These are phyloP conservation scores for Xylariaceae sp. DNA, from an alignment of 2,329 filamentous ascomycete genomes.

Conservation along the genomic window DNA sequence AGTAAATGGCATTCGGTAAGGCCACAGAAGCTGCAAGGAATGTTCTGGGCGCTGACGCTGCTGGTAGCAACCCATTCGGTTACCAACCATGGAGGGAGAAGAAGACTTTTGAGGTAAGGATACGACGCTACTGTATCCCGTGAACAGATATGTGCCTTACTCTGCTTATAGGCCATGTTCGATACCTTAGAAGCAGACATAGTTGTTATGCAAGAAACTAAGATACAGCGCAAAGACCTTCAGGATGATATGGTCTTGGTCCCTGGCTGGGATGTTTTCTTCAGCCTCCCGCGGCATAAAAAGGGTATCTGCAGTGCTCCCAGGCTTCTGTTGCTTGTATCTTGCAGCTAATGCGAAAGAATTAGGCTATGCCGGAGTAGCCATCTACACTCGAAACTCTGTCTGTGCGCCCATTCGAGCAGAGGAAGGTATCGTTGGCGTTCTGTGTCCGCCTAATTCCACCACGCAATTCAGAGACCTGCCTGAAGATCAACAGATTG, in stretches of 20 bases:
- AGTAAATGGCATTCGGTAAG: conserved; percentile 84
- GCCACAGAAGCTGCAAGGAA: conserved; percentile 4
- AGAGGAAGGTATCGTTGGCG: conserved; percentile 91
- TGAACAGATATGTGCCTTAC: not conserved
- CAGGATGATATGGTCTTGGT: conserved; percentile 95
- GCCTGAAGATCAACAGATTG: conserved; percentile 76
- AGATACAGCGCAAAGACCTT: conserved; percentile 93
- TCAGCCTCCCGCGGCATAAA: conserved; percentile 90
- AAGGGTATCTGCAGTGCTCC: conserved; percentile 66
- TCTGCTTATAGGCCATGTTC: conserved; percentile 77
- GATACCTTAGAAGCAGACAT: conserved; percentile 92
- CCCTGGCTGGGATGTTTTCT: conserved; percentile 94
- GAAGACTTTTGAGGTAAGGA: conserved; percentile 68
- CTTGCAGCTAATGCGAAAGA: conserved; percentile 13
- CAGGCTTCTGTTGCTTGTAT: not conserved
- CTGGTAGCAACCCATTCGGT: conserved; percentile 75
- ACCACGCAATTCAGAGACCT: conserved; percentile 76
- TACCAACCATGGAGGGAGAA: conserved; percentile 83
- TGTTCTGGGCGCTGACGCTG: conserved; percentile 29
- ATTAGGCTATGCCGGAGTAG: conserved; percentile 91
- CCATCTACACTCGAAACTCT: conserved; percentile 89
- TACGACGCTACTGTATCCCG: not conserved
- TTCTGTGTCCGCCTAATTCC: conserved; percentile 76
- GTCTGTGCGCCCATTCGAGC: conserved; percentile 86
- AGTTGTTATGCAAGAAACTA: conserved; percentile 92